Base-by-base conservation (phyloP, 768 basidiomycete species). In the Chalciporus sphaerocephalus region DNA sequence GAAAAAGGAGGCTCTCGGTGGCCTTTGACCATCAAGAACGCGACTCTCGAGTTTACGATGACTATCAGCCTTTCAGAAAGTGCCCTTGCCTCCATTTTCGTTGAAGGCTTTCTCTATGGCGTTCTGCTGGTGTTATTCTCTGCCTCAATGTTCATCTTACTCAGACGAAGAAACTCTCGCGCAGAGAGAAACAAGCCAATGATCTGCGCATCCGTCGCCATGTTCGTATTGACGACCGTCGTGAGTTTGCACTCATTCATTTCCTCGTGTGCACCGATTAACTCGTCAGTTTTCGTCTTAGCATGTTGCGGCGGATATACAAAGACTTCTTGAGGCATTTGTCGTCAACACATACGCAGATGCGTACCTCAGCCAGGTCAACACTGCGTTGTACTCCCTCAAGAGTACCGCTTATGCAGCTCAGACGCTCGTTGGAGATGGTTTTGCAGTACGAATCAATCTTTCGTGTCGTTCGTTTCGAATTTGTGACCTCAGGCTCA, bases 361-460 rank as follows among this genome's bases (percentile, higher is more conserved):
- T 23, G 62, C 59, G 0, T 70, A 57, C 47, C 70, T 67, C 55
- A 65, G 64, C 36, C 44, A 58, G 32, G 55, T 70, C 17, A 65
- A 65, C 5, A 58, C 65, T 20, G 67, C 66, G 38, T 67, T 68
- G 7, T 65, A 71, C 35, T 51, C 68, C 12, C 66, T 71, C 45
- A 68, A 65, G 27, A 70, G 66, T 41, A 57, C 68, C 10, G 54
- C 70, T 25, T 71, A 69, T 48, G 52, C 66, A 18, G 50, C 57
- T 1, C 71, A 71, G 50, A 71, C 69, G 5, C 51, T 72, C 21
- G 54, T 70, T 1, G 71, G 69, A 15, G 71, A 72, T 45, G 56
- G 58, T 16, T 64, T 70, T 20, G 62, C 67, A 48, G 69, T 69
- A 46, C n/a, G n/a, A n/a, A n/a, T n/a, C n/a, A n/a, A n/a, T n/a